These are phyloP conservation scores for Parasarocladium wereldwijsianum DNA, from an alignment of 2,329 filamentous ascomycete genomes.

Conservation along the genomic window DNA sequence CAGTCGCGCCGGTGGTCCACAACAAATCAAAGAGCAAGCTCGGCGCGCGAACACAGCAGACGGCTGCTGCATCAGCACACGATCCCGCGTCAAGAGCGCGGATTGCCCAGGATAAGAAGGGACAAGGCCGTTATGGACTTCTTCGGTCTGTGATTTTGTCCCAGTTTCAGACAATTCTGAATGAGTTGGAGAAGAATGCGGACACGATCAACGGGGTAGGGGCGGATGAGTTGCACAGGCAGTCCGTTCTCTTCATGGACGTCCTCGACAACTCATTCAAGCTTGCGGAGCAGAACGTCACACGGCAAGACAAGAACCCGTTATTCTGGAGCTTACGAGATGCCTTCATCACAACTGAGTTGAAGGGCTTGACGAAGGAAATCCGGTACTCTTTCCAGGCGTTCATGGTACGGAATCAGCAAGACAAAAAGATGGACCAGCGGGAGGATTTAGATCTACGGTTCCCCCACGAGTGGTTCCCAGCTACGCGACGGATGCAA, in stretches of 20 bases:
- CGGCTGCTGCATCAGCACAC: too few relatives aligned
- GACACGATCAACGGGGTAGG: slow-evolving; percentile 14
- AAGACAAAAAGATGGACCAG: slow-evolving; percentile 45
- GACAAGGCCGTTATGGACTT: slow-evolving; percentile 14
- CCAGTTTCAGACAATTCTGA: slow-evolving; percentile 22
- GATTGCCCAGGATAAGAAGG: slow-evolving; percentile 11
- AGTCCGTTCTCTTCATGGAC: slow-evolving; percentile 29
- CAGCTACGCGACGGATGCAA: slow-evolving; percentile 64
- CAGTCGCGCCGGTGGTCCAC: too few relatives aligned
- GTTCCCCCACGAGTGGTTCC: slow-evolving; percentile 88
- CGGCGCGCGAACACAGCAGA: too few relatives aligned
- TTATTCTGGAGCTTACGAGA: slow-evolving; percentile 43
- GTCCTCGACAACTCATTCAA: slow-evolving; percentile 29
- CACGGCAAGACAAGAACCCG: slow-evolving; percentile 29
- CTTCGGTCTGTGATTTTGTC: slow-evolving; percentile 19
- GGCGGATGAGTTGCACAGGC: slow-evolving; percentile 26
- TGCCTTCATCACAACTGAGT: slow-evolving; percentile 40
- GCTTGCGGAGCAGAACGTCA: slow-evolving; percentile 24
- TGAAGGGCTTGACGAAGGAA: slow-evolving; percentile 36
- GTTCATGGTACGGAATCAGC: slow-evolving; percentile 41
- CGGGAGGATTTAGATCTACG: slow-evolving; percentile 62
- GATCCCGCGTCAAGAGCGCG: slow-evolving; percentile 19
- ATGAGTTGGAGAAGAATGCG: slow-evolving; percentile 11
- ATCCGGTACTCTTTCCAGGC: slow-evolving; percentile 56
- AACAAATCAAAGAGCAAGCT: too few relatives aligned